Percentiles rank a stretch among this genome's conserved stretches.
Evolutionary conservation across 164 flowering plant genomes (phyloP).

Genomic region (Nymphaea thermarum): DNA sequence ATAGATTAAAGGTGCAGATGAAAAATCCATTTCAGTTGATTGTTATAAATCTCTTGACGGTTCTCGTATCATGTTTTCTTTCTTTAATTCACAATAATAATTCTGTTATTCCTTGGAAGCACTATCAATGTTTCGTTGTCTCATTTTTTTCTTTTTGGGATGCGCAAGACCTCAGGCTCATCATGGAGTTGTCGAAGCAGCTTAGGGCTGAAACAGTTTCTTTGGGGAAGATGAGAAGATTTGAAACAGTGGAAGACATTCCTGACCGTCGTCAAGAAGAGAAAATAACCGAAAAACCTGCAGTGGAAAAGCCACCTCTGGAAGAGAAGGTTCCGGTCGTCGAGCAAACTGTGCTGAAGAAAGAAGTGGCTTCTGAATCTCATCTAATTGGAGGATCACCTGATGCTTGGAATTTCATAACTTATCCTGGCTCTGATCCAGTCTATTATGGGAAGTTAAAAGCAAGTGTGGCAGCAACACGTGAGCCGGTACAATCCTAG

Average conservation of each 20-base stretch:
- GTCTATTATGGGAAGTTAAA: slow-evolving; percentile 63
- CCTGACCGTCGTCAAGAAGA: slow-evolving; percentile 13
- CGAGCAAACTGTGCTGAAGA: slow-evolving; percentile 12
- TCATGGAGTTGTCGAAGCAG: slow-evolving; percentile 40
- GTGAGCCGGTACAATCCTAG: neutral
- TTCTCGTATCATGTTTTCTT: neutral
- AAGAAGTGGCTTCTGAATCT: slow-evolving; percentile 12
- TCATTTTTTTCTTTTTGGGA: neutral
- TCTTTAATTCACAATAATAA: no score
- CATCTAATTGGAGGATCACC: slow-evolving; percentile 74
- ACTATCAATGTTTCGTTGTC: neutral
- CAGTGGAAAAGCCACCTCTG: slow-evolving; percentile 12
- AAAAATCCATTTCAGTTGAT: no score
- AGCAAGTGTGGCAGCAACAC: slow-evolving; percentile 12
- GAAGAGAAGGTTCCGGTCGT: slow-evolving; percentile 13
- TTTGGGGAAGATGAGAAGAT: slow-evolving; percentile 12
- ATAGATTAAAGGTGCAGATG: no score
- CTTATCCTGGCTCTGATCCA: slow-evolving; percentile 27
- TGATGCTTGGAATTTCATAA: slow-evolving; percentile 75
- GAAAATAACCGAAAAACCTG: slow-evolving; percentile 6
- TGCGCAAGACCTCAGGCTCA: slow-evolving; percentile 1
- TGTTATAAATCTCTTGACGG: neutral
- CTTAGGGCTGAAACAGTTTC: slow-evolving; percentile 22
- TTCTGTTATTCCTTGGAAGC: neutral
- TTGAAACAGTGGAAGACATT: slow-evolving; percentile 11